Evolutionary conservation across 169 alveolate species (phyloP), one percentile per base, ranked within the genome.

Genomic region (Eimeria tenella): DNA sequence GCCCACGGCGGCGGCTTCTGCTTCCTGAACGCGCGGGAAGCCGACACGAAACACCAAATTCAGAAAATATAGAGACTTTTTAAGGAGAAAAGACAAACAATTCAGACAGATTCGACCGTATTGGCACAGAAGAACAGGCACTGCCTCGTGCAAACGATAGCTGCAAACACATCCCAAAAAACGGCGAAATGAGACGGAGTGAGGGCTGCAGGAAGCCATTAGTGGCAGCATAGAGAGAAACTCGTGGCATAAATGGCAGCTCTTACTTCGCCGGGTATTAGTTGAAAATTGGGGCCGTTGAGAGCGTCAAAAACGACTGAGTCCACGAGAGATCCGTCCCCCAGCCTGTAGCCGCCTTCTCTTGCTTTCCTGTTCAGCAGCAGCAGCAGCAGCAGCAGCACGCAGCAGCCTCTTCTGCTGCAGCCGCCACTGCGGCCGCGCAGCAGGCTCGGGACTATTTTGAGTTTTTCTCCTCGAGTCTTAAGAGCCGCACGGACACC

Each of bases 1-100:
- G 79, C 97, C 97, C 63, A 74, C 74, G 73, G 95, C 96, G 7
- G 97, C 96, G 92, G 96, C 97, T 95, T 98, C 99, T 53, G 98
- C 97, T 68, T 98, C 97, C 75, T 94, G 93, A 50, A 93, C 25
- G 13, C 17, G n/a, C 58, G 13, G 1, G 3, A 15, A 7, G 19
- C 25, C 8, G 68, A 77, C 4, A n/a, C 17, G 62, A 49, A 31
- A 75, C 86, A 11, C 8, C 50, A 71, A 7, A 71, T 11, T 6
- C 53, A 71, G 15, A 71, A 6, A 21, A 31, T 0, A 23, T 55
- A 31, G 21, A 23, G 81, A 13, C 81, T 71, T 5, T n/a, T 13
- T 4, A 2, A 31, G 42, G 42, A 31, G 2, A 31, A 31, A 31
- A 31, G 42, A 31, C 42, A 31, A 31, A 31, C 0, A 31, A 2